phyloP scores from a whole-genome alignment of 1,284 basidiomycete genomes.

The Leccinum subrobustum region DNA sequence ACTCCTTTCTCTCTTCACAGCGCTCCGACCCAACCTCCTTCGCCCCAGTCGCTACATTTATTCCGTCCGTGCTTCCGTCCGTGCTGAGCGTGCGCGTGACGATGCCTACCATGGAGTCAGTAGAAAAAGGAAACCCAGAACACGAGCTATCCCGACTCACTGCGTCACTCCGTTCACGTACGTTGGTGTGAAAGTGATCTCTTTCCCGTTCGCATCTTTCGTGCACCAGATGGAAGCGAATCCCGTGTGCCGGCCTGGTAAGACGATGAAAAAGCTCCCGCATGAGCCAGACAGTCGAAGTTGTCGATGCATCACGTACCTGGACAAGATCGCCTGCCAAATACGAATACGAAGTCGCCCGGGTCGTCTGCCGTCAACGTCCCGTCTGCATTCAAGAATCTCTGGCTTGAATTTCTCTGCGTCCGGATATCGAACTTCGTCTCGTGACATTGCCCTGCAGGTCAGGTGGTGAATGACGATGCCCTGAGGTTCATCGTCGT shows the following conservation, averaged over 20 bases:
- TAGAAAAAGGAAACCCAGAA: background rate
- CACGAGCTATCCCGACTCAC: slow-evolving; percentile 1
- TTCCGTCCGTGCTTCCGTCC: too few species aligned
- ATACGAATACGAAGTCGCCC: slow-evolving; percentile 15
- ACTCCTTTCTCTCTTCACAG: too few species aligned
- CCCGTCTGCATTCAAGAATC: slow-evolving; percentile 20
- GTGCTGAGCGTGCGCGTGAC: too few species aligned
- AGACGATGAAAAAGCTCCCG: background rate
- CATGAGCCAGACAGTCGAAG: background rate
- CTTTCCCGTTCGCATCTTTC: slow-evolving; percentile 13
- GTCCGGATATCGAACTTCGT: slow-evolving; percentile 11
- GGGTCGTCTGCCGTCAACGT: slow-evolving; percentile 16
- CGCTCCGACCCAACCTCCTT: too few species aligned
- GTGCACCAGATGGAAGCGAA: slow-evolving; percentile 21
- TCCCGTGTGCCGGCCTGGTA: slow-evolving; percentile 13
- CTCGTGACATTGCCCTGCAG: background rate
- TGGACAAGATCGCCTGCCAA: slow-evolving; percentile 21
- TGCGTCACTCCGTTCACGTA: slow-evolving; percentile 8
- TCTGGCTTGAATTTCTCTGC: slow-evolving; percentile 19
- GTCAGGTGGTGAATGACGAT: background rate
- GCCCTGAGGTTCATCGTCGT: background rate
- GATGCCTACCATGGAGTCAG: background rate
- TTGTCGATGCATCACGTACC: slow-evolving; percentile 3
- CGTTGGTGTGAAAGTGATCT: slow-evolving; percentile 8
- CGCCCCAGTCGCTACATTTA: too few species aligned